Evolutionary conservation across 1,284 basidiomycete genomes (phyloP).

Genomic region (Pascua sp.): DNA sequence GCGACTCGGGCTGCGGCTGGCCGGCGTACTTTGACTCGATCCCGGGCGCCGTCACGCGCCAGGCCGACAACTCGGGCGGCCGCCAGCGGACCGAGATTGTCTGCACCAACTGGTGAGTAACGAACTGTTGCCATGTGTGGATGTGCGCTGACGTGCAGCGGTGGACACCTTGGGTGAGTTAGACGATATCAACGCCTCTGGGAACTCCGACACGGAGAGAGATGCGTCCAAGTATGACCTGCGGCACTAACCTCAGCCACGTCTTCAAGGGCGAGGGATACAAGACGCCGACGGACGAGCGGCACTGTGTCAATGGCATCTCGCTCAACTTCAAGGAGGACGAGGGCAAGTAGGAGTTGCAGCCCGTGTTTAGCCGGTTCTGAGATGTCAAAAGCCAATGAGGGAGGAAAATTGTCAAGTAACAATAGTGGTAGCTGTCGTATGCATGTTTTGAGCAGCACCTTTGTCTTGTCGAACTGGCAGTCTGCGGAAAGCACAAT

Average conservation of each 20-base stretch:
- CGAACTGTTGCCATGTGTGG: too few relatives aligned
- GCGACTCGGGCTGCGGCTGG: conserved; percentile 88
- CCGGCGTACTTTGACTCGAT: conserved; percentile 95
- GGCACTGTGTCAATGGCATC: conserved; percentile 84
- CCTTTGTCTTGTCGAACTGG: background rate
- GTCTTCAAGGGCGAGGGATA: conserved; percentile 85
- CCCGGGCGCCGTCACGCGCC: conserved; percentile 75
- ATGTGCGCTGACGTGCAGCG: conserved; percentile 55
- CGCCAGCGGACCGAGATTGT: conserved; percentile 49
- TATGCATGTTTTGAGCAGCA: background rate
- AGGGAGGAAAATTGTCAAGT: background rate
- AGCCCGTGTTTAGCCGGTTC: background rate
- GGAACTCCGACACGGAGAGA: background rate
- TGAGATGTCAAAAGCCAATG: background rate
- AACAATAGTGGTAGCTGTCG: too few relatives aligned
- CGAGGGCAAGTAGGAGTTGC: conserved; percentile 30
- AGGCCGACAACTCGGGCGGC: conserved; percentile 50
- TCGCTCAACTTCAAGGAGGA: conserved; percentile 73
- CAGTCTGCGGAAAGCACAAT: too few relatives aligned
- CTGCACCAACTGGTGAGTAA: conserved; percentile 50
- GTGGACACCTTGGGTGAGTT: conserved; percentile 71
- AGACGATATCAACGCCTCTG: background rate
- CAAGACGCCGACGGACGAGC: conserved; percentile 32
- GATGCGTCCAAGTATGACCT: background rate
- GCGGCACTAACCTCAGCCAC: conserved; percentile 51